phyloP scores from a whole-genome alignment of 345 rosid genomes.

The Eucalyptus cloeziana region DNA sequence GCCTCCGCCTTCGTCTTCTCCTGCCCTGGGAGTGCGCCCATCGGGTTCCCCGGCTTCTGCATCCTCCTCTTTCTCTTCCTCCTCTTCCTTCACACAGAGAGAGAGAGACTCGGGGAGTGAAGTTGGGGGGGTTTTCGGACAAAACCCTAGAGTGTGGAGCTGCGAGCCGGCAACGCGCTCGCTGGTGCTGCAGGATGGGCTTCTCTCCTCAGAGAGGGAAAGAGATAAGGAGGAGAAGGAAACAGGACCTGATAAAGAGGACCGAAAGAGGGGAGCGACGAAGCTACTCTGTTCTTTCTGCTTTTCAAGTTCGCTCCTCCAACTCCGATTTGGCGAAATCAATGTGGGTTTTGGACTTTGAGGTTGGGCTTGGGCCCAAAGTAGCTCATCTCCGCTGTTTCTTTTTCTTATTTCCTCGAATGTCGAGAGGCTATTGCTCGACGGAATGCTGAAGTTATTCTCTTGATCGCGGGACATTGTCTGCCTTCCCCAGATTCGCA shows the following conservation, averaged over 20 bases:
- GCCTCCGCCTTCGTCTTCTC: neutral
- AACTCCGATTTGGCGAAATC: neutral
- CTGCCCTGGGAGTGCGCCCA: neutral
- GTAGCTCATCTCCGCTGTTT: neutral
- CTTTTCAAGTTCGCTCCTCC: neutral
- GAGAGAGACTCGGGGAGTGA: neutral
- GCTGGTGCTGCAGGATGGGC: neutral
- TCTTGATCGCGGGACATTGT: neutral
- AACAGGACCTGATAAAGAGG: neutral
- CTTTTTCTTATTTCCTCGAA: neutral
- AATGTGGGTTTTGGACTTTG: neutral
- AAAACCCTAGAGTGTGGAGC: neutral
- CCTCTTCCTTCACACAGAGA: neutral
- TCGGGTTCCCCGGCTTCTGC: neutral
- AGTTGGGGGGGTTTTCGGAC: neutral
- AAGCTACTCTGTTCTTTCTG: neutral
- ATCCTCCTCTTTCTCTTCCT: neutral
- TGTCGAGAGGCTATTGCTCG: neutral
- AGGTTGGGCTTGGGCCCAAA: neutral
- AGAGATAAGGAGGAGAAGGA: neutral
- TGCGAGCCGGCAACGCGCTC: neutral
- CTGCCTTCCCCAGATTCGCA: neutral
- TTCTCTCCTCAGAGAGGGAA: neutral
- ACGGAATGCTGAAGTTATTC: neutral
- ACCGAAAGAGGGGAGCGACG: accelerated